Percentiles rank a stretch among this genome's conserved stretches.
Conservation (phyloP, 2,329 filamentous ascomycete genomes). For the Cladosporium sp. region DNA sequence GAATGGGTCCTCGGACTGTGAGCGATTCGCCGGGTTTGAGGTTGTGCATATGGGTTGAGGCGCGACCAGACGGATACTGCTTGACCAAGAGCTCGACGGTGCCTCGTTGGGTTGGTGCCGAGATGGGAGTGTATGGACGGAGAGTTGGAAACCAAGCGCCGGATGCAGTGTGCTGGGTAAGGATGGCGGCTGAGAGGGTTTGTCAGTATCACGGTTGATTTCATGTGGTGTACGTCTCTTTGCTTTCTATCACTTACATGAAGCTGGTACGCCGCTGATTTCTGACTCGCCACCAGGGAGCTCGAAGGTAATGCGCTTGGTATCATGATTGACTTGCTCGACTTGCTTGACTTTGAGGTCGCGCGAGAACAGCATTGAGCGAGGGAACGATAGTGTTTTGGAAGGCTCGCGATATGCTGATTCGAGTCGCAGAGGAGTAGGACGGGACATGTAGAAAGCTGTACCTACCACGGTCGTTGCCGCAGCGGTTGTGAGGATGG, state of each 20-base stretch:
- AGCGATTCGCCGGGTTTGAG: slow-evolving; percentile 59
- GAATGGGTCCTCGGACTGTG: slow-evolving; percentile 53
- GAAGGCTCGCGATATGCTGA: slow-evolving; percentile 23
- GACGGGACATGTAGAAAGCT: slow-evolving; percentile 16
- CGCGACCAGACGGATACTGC: slow-evolving; percentile 62
- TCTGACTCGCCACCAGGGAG: slow-evolving; percentile 27
- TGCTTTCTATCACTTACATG: slow-evolving; percentile 18
- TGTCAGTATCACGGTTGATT: slow-evolving; percentile 19
- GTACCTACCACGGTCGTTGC: slow-evolving; percentile 3
- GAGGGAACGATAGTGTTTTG: slow-evolving; percentile 27
- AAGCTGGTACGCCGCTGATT: slow-evolving; percentile 27
- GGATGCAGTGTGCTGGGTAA: slow-evolving; percentile 58
- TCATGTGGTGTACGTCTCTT: not conserved
- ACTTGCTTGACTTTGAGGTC: slow-evolving; percentile 26
- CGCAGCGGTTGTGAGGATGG: slow-evolving; percentile 13
- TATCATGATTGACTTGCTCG: slow-evolving; percentile 33
- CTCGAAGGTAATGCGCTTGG: slow-evolving; percentile 29
- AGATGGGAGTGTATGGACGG: slow-evolving; percentile 65
- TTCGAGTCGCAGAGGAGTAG: slow-evolving; percentile 20
- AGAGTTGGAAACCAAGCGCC: slow-evolving; percentile 56
- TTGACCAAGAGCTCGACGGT: slow-evolving; percentile 64
- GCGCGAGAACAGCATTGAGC: slow-evolving; percentile 30
- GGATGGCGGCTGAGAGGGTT: slow-evolving; percentile 44
- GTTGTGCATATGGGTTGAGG: slow-evolving; percentile 62
- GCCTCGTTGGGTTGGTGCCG: slow-evolving; percentile 53